phyloP scores from a whole-genome alignment of 2,329 filamentous ascomycete genomes.

The Parastagonospora avenae region DNA sequence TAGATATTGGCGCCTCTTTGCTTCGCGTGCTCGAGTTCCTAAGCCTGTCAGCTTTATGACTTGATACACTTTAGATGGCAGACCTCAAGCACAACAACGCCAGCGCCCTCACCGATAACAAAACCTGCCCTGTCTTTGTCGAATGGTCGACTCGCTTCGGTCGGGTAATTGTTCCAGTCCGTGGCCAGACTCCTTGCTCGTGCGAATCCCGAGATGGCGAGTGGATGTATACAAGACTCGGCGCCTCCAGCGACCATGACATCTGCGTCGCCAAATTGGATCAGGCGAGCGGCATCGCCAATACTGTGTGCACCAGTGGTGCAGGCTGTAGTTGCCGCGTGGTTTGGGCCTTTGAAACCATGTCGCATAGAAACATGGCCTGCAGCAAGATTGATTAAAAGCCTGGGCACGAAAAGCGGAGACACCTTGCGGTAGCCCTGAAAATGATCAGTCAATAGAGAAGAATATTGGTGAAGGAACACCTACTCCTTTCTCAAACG shows the following conservation, averaged over 20 bases:
- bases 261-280: conserved; percentile 87
- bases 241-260: conserved; percentile 96
- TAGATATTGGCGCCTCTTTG: conserved; percentile 80
- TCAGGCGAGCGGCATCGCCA: conserved; percentile 90
- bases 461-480: no score
- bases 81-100: conserved; percentile 81
- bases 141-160: conserved; percentile 81
- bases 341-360: conserved; percentile 88
- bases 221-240: conserved; percentile 93
- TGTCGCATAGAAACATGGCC: conserved; percentile 94
- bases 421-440: conserved; percentile 93
- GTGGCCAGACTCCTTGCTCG: conserved; percentile 85
- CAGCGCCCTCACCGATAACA: conserved; percentile 90
- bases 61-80: background rate
- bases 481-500: conserved; percentile 73
- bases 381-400: conserved; percentile 93
- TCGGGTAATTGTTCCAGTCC: conserved; percentile 74
- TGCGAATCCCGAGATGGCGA: conserved; percentile 90
- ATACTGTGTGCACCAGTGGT: conserved; percentile 95
- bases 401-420: conserved; percentile 88
- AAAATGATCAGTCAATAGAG: conserved; percentile 2
- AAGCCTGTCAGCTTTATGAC: conserved; percentile 2
- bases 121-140: conserved; percentile 81
- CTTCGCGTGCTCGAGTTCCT: conserved; percentile 85
- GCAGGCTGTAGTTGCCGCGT: conserved; percentile 90